phyloP scores from a whole-genome alignment of 768 basidiomycete species.

The Sporobolomyces phaffii region DNA sequence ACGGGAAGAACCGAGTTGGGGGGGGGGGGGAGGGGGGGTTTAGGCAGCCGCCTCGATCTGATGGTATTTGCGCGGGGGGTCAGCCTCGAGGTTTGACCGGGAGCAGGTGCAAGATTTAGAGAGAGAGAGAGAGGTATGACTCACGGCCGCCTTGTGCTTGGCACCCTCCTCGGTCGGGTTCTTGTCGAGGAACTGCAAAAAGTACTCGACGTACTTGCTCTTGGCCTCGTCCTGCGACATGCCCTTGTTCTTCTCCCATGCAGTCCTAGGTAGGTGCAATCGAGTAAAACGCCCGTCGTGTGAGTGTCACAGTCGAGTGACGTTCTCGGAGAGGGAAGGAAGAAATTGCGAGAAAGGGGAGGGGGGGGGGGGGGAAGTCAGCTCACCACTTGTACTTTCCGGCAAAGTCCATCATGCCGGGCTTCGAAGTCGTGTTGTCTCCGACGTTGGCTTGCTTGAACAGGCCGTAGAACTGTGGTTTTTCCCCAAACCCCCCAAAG shows the following conservation, averaged over 20 bases:
- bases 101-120: too few relatives aligned
- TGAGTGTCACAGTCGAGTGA: too few relatives aligned
- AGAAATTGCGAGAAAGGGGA: slow-evolving; percentile 22
- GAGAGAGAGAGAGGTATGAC: too few relatives aligned
- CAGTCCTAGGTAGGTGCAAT: slow-evolving; percentile 58
- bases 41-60: slow-evolving; percentile 11
- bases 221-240: slow-evolving; percentile 65
- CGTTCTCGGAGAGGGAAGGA: slow-evolving; percentile 30
- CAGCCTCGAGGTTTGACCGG: too few relatives aligned
- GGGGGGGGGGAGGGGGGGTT: not conserved
- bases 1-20: too few relatives aligned
- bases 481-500: too few relatives aligned
- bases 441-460: slow-evolving; percentile 76
- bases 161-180: slow-evolving; percentile 55
- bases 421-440: slow-evolving; percentile 29
- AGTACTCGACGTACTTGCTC: slow-evolving; percentile 65
- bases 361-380: too few relatives aligned
- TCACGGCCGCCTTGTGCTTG: slow-evolving; percentile 57
- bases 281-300: too few relatives aligned
- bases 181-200: slow-evolving; percentile 60
- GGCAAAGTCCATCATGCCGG: slow-evolving; percentile 71
- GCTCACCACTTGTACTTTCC: slow-evolving; percentile 85
- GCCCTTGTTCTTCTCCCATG: slow-evolving; percentile 73
- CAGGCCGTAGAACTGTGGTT: slow-evolving; percentile 77
- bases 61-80: too few relatives aligned